Evolutionary conservation across 1,139 yeast genomes (phyloP).

Genomic region (Hansenula anomala): DNA sequence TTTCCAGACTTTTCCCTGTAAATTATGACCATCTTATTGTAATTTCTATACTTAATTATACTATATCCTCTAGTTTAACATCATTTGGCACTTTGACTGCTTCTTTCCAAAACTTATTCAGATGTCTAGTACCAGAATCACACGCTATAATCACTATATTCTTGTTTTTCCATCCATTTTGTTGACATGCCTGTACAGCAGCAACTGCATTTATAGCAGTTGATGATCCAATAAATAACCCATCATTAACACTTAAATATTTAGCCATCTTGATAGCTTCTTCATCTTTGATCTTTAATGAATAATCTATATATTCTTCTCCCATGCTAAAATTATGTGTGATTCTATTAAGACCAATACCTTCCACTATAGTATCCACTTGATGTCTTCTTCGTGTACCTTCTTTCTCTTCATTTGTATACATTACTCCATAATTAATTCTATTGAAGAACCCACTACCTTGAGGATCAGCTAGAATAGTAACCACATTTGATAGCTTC

Average conservation of each 20-base stretch:
- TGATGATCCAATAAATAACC: constrained; percentile 86
- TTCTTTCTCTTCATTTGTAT: constrained; percentile 80
- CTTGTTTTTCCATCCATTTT: constrained; percentile 49
- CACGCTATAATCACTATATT: constrained; percentile 85
- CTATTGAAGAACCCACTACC: constrained; percentile 89
- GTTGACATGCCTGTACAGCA: constrained; percentile 63
- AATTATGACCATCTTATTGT: no score
- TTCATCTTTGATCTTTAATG: constrained; percentile 70
- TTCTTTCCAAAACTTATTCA: constrained; percentile 86
- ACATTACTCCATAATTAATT: constrained; percentile 89
- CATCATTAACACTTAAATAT: constrained; percentile 74
- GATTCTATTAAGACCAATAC: constrained; percentile 84
- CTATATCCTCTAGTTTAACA: constrained; percentile 27
- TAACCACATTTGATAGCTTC: constrained; percentile 31
- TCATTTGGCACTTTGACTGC: constrained; percentile 36
- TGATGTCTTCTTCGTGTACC: constrained; percentile 95
- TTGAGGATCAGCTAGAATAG: constrained; percentile 88
- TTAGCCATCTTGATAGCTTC: constrained; percentile 90
- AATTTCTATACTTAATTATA: no score
- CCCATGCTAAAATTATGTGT: constrained; percentile 79
- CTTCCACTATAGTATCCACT: constrained; percentile 92
- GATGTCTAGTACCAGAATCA: constrained; percentile 86
- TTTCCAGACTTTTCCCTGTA: no score
- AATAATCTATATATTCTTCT: constrained; percentile 66
- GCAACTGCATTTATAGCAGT: constrained; percentile 93